A percentile compares a stretch with the other conserved stretches of the same genome.
Conservation (phyloP, 495 filamentous ascomycete species). For the Trichoderma erinaceum region DNA sequence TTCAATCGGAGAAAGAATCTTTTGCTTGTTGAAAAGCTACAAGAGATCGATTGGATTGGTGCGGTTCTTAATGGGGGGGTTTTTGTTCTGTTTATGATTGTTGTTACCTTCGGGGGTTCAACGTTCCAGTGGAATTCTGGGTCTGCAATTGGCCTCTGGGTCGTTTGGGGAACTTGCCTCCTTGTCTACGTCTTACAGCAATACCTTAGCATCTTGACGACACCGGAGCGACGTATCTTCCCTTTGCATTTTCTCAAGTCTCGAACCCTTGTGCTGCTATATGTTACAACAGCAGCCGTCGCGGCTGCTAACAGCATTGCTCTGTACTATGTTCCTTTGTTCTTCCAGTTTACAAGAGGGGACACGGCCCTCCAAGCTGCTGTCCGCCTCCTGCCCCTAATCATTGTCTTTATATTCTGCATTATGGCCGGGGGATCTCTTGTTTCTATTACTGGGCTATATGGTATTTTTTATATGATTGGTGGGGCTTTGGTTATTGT, state of each 20-base stretch:
- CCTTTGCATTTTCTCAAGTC: conserved; percentile 45
- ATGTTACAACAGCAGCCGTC: conserved; percentile 31
- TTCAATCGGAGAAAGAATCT: conserved; percentile 38
- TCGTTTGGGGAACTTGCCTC: no score
- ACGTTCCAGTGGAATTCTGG: conserved; percentile 47
- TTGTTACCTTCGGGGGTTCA: conserved; percentile 49
- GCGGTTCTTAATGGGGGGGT: conserved; percentile 37
- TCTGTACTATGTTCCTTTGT: conserved; percentile 48
- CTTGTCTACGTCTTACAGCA: no score
- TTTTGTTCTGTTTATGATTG: conserved; percentile 41
- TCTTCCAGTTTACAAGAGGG: conserved; percentile 51
- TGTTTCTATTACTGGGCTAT: no score
- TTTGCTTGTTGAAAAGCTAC: conserved; percentile 30
- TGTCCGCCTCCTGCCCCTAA: conserved; percentile 53
- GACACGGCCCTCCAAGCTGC: conserved; percentile 45
- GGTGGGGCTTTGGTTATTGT: no score
- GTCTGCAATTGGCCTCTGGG: conserved; percentile 46
- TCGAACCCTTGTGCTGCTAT: conserved; percentile 41
- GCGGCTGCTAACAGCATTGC: conserved; percentile 33
- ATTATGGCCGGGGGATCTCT: no score
- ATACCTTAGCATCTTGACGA: no score
- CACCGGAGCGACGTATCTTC: conserved; percentile 25
- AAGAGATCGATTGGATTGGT: conserved; percentile 41
- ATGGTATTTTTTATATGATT: no score
- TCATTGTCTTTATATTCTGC: conserved; percentile 39